These are phyloP conservation scores for Thraustotheca clavata DNA, from an alignment of 352 stramenopile species.

Conservation along the genomic window DNA sequence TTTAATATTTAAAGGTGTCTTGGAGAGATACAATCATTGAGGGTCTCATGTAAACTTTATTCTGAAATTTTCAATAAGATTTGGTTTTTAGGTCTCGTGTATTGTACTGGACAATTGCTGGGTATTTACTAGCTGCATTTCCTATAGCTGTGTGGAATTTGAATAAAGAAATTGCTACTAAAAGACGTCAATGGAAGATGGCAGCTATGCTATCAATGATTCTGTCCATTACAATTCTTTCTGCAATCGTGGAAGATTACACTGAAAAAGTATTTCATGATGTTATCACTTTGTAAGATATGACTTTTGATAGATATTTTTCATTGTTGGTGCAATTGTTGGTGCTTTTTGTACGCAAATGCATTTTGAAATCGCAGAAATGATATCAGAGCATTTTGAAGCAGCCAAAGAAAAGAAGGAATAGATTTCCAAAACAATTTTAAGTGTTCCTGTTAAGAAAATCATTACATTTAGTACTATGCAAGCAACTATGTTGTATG, in stretches of 20 bases:
- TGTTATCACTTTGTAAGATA: neutral
- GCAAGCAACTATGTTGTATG: neutral
- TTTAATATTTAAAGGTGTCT: neutral
- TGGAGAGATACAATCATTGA: neutral
- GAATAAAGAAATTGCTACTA: neutral
- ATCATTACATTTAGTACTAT: neutral
- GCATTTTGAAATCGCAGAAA: conserved; percentile 11
- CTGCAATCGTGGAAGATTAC: no score
- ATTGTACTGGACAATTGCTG: conserved; percentile 7
- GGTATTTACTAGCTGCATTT: neutral
- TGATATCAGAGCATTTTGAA: neutral
- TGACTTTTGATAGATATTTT: conserved; percentile 6
- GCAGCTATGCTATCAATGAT: neutral
- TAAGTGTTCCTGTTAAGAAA: neutral
- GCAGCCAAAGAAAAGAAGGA: neutral
- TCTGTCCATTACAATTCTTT: no score
- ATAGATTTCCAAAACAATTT: neutral
- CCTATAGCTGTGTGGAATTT: conserved; percentile 4
- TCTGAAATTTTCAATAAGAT: neutral
- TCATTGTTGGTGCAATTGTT: neutral
- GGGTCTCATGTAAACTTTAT: neutral
- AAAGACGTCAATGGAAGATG: neutral
- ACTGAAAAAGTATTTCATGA: neutral
- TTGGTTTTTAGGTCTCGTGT: neutral
- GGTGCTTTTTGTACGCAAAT: conserved; percentile 14